Evolutionary conservation across 108 stramenopile species (phyloP), one percentile per base, ranked within the genome.

Genomic region (Nannochloropsis salina): DNA sequence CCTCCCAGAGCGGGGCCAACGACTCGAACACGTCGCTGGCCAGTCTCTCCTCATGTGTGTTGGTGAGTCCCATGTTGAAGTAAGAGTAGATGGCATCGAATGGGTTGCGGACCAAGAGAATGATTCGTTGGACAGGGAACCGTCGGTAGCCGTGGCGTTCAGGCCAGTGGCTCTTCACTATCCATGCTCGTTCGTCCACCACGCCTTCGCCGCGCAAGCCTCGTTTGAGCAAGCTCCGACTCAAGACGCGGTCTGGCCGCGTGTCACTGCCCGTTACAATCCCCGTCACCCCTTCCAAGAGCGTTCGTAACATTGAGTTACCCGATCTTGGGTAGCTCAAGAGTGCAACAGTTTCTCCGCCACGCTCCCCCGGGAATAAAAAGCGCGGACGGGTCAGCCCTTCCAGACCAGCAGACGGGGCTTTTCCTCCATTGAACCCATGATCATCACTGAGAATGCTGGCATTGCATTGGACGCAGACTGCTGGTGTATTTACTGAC

Each of bases 21-120:
- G 84, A 83, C 42, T 79, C 31, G 80, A 84, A 87, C 18, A 87
- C 79, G 42, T 44, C 43, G 12, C 45, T 80, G 42, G 84, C 80
- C 47, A 88, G 41, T 83, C 83, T 90, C 79, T 93, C 83, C 31
- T 96, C 95, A 83, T 99, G 98, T 18, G 95, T 96, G 90, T 97
- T 96, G 21, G 98, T 99, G 42, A 95, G 90, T 51, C 92, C 92
- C 92, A 99, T 90, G 92, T 99, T 96, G 88, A 95, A 97, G 91
- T 95, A 97, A 6, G 94, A 95, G 86, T 97, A 95, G 85, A 98
- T 96, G 79, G 96, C 95, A 94, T 99, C 98, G 86, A 93, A 99
- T 5, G 98, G 98, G 90, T 98, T 99, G 12, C 98, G 92, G 41
- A 98, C 93, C 44, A 99, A 87, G 80, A 99, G 85, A n/a, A 97